Evolutionary conservation across 371 early-diverging fungal genomes (phyloP), one percentile per base, ranked within the genome.

Genomic region (Apophysomyces sp.): DNA sequence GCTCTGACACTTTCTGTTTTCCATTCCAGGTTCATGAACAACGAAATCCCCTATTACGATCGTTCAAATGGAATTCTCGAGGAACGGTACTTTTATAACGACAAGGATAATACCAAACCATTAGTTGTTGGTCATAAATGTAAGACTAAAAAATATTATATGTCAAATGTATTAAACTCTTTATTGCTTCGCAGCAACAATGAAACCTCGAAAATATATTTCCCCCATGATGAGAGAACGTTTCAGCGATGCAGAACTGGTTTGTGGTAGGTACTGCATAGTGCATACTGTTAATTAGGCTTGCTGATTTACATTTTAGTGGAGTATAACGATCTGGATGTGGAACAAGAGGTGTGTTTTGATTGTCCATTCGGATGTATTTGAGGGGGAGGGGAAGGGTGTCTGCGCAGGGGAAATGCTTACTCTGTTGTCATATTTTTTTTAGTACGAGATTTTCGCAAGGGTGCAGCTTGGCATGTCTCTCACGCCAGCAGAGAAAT

Each of bases 401-500:
- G 11, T 4, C 18, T 55, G 26, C 9, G 34, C 12, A 24, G n/a
- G 4, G n/a, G 26, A 30, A 7, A 27, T 18, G 3, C 21, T 27
- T 52, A 21, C 41, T 29, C 16, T 53, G 16, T 28, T 8, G 28
- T 8, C 6, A 62, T 21, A 9, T 53, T 7, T 34, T 41, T 60
- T n/a, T 18, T 67, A 77, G 75, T 61, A 61, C 30, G 73, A 78
- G 29, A 65, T 78, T 9, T 78, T 78, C 29, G 59, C 69, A 7
- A 37, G 75, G 30, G 72, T 78, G 4, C 78, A 78, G 55, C 52
- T 72, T 8, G 78, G 75, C 37, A 67, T 69, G 0, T 57, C 73
- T 0, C 60, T 73, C 8, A 75, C 73, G 5, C 13, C 55, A 6
- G 71, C 75, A 0, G 78, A 78, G 49, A 67, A 63, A 29, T 26